Percentiles rank a stretch among this genome's conserved stretches.
Evolutionary conservation across 371 early-diverging fungal species (phyloP).

Genomic region (Mortierella sp.): DNA sequence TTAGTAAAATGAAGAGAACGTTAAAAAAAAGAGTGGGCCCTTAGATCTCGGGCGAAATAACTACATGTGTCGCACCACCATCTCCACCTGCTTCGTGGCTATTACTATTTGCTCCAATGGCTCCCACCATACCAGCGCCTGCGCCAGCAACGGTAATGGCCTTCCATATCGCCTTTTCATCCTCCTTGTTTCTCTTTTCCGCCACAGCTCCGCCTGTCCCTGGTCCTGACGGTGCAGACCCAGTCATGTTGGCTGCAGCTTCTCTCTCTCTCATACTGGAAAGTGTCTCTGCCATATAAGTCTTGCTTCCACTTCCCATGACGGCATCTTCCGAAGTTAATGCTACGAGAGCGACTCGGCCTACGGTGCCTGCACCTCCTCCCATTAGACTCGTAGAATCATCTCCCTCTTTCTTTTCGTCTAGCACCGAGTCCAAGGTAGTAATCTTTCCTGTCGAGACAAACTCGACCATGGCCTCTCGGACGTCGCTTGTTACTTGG

Average conservation of each 20-base stretch:
- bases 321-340: slow-evolving; percentile 38
- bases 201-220: no score
- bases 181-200: no score
- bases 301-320: slow-evolving; percentile 45
- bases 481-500: slow-evolving; percentile 39
- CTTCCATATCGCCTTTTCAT: no score
- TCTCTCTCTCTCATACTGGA: neutral
- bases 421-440: neutral
- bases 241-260: neutral
- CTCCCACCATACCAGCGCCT: no score
- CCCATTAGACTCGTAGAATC: neutral
- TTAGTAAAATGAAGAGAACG: no score
- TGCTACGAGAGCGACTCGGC: slow-evolving; percentile 12
- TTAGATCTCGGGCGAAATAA: no score
- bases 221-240: no score
- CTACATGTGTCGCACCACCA: no score
- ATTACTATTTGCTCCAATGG: no score
- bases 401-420: neutral
- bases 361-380: neutral
- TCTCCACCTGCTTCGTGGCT: no score
- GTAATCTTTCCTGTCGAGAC: slow-evolving; percentile 8
- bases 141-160: no score
- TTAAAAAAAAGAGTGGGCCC: no score
- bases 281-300: slow-evolving; percentile 11
- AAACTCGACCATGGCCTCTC: slow-evolving; percentile 50